These are phyloP conservation scores for Diphasiastrum complanatum DNA, from an alignment of 83 land plant genomes.

Conservation along the genomic window DNA sequence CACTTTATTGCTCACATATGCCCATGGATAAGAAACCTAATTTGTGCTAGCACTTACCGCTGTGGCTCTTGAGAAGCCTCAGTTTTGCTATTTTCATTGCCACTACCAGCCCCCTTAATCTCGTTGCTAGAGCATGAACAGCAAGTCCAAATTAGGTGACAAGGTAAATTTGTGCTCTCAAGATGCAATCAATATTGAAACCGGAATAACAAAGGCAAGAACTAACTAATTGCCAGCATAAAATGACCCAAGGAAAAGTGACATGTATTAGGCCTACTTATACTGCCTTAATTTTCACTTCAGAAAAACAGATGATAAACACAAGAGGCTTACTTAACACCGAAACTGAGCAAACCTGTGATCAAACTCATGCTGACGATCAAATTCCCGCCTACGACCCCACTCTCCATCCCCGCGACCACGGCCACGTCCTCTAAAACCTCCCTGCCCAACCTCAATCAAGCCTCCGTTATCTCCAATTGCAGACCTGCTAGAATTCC, in stretches of 20 bases:
- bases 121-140: slow-evolving; percentile 23
- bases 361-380: slow-evolving; percentile 15
- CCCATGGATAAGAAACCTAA: background rate
- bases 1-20: background rate
- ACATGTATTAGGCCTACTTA: background rate
- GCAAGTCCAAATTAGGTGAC: background rate
- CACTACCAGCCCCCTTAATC: slow-evolving; percentile 26
- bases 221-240: too few relatives aligned
- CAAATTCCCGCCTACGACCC: slow-evolving; percentile 16
- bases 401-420: slow-evolving; percentile 20
- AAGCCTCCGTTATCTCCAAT: slow-evolving; percentile 4
- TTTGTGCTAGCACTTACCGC: slow-evolving; percentile 5
- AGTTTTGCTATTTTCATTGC: slow-evolving; percentile 23
- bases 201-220: too few relatives aligned
- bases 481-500: slow-evolving; percentile 20
- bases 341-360: background rate
- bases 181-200: too few relatives aligned
- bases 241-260: background rate
- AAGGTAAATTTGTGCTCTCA: too few relatives aligned
- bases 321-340: too few relatives aligned
- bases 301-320: background rate
- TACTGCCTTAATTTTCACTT: background rate
- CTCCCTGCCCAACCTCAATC: slow-evolving; percentile 10
- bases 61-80: background rate
- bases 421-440: slow-evolving; percentile 10